These are phyloP conservation scores for Penicillium sp. DNA, from an alignment of 2,329 filamentous ascomycete genomes.

Conservation along the genomic window DNA sequence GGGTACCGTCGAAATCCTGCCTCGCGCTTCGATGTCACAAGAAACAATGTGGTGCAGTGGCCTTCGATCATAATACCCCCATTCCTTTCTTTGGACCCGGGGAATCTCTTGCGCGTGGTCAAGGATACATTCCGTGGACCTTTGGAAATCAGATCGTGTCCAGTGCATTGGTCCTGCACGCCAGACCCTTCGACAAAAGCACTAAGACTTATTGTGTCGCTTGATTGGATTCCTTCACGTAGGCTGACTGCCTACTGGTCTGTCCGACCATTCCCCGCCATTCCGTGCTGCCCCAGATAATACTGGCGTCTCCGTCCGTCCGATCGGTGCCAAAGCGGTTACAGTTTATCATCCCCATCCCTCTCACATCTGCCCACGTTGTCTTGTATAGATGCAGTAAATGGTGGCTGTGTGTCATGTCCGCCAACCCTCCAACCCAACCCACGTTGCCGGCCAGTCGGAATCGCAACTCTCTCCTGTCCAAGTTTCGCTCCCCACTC, in stretches of 20 bases:
- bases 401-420: conserved; percentile 41
- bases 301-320: conserved; percentile 1
- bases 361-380: conserved; percentile 10
- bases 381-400: conserved; percentile 38
- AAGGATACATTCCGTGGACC: conserved; percentile 18
- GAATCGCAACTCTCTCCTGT: conserved; percentile 48
- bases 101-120: conserved; percentile 13
- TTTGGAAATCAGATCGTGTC: conserved; percentile 20
- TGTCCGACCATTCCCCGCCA: conserved; percentile 8
- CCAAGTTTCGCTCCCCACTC: conserved; percentile 58
- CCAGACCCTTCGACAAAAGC: conserved; percentile 9
- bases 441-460: conserved; percentile 40
- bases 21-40: conserved; percentile 15
- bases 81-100: conserved; percentile 15
- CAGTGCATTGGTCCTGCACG: conserved; percentile 3
- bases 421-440: conserved; percentile 38
- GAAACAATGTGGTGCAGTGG: conserved; percentile 27
- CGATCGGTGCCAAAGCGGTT: conserved; percentile 10
- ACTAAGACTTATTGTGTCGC: conserved; percentile 10
- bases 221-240: conserved; percentile 12
- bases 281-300: conserved; percentile 6
- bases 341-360: conserved; percentile 10
- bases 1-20: conserved; percentile 5
- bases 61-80: conserved; percentile 20
- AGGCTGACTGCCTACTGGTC: conserved; percentile 8